Evolutionary conservation across 345 rosid species (phyloP).

Genomic region (Moricandia arvensis): DNA sequence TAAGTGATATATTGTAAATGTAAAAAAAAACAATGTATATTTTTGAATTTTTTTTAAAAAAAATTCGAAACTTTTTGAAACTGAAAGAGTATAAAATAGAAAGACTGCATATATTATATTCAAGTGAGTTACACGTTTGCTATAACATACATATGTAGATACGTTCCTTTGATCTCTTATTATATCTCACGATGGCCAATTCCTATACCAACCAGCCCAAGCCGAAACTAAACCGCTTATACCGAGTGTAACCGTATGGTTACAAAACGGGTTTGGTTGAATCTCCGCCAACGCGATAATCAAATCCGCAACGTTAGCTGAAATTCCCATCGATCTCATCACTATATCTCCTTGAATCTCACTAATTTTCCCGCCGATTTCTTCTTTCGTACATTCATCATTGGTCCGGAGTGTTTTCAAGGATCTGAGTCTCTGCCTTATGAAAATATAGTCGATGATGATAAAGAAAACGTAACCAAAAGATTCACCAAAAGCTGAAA

Average conservation of each 20-base stretch:
- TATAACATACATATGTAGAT: not conserved
- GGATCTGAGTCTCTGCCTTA: conserved; percentile 49
- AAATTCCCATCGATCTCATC: conserved; percentile 83
- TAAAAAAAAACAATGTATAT: no score
- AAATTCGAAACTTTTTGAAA: no score
- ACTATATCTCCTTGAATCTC: conserved; percentile 63
- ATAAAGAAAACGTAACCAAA: conserved; percentile 88
- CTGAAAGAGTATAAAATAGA: not conserved
- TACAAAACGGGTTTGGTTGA: conserved; percentile 87
- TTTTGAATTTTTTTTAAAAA: no score
- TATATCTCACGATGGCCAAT: conserved; percentile 70
- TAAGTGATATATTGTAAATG: no score
- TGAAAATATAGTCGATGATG: conserved; percentile 56
- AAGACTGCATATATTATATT: conserved; percentile 9
- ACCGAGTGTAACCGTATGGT: conserved; percentile 67
- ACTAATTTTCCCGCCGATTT: conserved; percentile 10
- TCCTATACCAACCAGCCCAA: conserved; percentile 98
- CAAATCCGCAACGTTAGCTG: conserved; percentile 89
- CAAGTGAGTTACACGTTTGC: conserved; percentile 17
- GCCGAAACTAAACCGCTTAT: conserved; percentile 94
- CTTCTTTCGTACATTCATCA: conserved; percentile 40
- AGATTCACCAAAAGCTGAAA: conserved; percentile 97
- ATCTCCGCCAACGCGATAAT: conserved; percentile 78
- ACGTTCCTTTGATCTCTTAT: not conserved
- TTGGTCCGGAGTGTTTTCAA: conserved; percentile 46